Conservation (phyloP, 176 grass and related monocot species). For the Rhipidocladum racemiflorum region DNA sequence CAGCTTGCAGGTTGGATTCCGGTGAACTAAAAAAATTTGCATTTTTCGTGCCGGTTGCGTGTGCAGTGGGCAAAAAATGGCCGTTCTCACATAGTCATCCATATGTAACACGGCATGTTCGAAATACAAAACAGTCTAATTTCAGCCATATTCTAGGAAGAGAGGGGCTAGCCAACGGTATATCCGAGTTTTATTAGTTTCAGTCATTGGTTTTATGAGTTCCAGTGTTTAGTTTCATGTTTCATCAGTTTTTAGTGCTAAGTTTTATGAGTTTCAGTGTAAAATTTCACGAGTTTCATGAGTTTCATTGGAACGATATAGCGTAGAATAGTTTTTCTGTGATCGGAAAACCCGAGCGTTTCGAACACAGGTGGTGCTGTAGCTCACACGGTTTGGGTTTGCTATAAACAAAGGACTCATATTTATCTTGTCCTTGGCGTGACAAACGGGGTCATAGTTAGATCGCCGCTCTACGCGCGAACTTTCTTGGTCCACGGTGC, state of each 20-base stretch:
- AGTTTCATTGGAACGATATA: too few species aligned
- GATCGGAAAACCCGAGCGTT: not conserved
- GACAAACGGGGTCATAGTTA: not conserved
- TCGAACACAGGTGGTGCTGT: not conserved
- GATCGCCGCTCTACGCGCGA: not conserved
- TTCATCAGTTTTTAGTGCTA: too few species aligned
- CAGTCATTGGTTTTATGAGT: too few species aligned
- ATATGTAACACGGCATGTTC: not conserved
- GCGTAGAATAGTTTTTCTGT: too few species aligned
- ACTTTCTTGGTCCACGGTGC: not conserved
- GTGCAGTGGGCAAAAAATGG: not conserved
- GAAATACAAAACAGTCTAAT: not conserved
- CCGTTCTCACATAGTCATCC: not conserved
- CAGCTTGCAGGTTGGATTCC: not conserved
- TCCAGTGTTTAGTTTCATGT: too few species aligned
- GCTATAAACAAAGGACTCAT: not conserved
- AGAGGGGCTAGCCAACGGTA: too few species aligned
- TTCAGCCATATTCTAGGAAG: not conserved
- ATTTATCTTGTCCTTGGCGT: not conserved
- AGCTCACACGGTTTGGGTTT: not conserved
- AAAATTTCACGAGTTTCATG: too few species aligned
- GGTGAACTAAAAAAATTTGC: not conserved
- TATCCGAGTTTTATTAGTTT: too few species aligned
- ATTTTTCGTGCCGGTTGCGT: not conserved
- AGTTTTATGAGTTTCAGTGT: too few species aligned